phyloP scores from a whole-genome alignment of 495 filamentous ascomycete genomes.

The Hyaloscypha bicolor region DNA sequence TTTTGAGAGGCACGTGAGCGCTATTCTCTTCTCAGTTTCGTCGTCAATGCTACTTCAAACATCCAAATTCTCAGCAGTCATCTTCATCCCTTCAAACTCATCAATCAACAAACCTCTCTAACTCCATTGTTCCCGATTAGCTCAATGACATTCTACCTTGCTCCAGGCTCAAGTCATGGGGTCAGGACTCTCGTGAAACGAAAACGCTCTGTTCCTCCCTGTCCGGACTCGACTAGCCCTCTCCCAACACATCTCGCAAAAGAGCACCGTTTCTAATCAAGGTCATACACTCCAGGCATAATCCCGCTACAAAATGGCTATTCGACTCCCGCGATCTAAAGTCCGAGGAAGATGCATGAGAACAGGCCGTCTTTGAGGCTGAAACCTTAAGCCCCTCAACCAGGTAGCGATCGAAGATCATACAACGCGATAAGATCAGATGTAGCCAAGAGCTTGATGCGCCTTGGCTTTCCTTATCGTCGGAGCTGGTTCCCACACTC shows the following conservation, averaged over 20 bases:
- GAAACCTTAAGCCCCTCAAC: slow-evolving; percentile 1
- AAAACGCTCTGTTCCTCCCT: neutral
- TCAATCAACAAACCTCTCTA: neutral
- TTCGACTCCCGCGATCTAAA: neutral
- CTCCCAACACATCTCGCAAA: neutral
- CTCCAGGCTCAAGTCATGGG: neutral
- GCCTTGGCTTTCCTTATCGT: slow-evolving; percentile 5
- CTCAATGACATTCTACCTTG: neutral
- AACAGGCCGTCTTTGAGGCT: neutral
- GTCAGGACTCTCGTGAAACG: neutral
- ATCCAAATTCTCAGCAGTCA: neutral
- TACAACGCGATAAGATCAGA: neutral
- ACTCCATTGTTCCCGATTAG: neutral
- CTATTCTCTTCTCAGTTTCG: neutral
- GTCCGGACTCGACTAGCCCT: neutral
- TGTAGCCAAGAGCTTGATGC: slow-evolving; percentile 8
- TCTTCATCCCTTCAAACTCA: neutral
- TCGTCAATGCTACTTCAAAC: neutral
- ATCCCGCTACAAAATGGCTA: neutral
- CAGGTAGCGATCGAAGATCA: neutral
- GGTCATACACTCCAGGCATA: neutral
- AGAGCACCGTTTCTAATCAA: neutral
- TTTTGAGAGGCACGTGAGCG: neutral
- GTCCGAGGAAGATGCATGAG: neutral
- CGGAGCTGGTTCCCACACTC: neutral